Evolutionary conservation across 1,284 basidiomycete genomes (phyloP).

Genomic region (Fomitopsis pinicola): DNA sequence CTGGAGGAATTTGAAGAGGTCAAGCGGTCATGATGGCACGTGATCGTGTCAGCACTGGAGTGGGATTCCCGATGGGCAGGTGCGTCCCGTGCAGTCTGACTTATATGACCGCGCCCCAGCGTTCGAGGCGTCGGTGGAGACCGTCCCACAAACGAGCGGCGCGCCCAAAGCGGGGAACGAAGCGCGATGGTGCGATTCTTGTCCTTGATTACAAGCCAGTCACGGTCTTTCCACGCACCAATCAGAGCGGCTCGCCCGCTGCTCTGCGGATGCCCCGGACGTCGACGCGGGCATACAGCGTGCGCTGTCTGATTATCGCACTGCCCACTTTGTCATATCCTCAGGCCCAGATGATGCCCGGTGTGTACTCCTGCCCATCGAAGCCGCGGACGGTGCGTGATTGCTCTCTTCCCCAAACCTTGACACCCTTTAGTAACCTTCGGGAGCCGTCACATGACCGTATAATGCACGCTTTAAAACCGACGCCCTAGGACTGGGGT

Average conservation of each 20-base stretch:
- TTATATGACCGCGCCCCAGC: background rate
- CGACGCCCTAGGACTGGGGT: background rate
- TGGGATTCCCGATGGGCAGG: no score
- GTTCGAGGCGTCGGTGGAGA: background rate
- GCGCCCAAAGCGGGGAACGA: background rate
- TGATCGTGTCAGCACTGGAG: background rate
- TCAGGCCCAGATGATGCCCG: background rate
- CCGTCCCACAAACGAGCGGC: background rate
- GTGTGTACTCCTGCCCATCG: background rate
- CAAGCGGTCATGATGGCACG: background rate
- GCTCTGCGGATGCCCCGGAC: background rate
- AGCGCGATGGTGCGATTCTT: background rate
- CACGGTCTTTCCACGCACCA: slow-evolving; percentile 4
- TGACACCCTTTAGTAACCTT: slow-evolving; percentile 3
- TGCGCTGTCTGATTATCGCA: slow-evolving; percentile 4
- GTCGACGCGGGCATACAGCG: background rate
- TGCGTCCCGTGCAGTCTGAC: background rate
- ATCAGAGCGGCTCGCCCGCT: background rate
- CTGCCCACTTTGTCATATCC: background rate
- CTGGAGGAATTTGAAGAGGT: no score
- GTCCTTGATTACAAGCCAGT: slow-evolving; percentile 1
- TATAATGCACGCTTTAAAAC: background rate
- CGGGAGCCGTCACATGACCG: slow-evolving; percentile 5
- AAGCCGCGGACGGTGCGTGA: background rate
- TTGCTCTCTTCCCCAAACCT: background rate